A percentile compares a stretch with the other conserved stretches of the same genome.
phyloP scores from a whole-genome alignment of 768 basidiomycete genomes.

The Pholiota molesta region DNA sequence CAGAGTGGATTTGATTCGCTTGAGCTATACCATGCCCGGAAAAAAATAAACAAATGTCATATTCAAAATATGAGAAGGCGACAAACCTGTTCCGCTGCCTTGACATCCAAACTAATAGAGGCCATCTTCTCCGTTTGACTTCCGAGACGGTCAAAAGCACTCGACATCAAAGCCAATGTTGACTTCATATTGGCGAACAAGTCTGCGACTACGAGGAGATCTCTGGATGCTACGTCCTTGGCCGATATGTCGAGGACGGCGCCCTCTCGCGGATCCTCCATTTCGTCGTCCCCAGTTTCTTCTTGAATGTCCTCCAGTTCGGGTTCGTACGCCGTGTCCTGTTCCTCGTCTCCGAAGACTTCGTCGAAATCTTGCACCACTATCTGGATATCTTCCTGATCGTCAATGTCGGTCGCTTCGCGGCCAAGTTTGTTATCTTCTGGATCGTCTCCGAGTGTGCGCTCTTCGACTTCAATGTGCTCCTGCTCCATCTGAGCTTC shows the following conservation, averaged over 20 bases:
- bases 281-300: slow-evolving; percentile 1
- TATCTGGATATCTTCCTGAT: not conserved
- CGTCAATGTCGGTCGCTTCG: not conserved
- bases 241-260: slow-evolving; percentile 17
- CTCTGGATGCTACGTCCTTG: slow-evolving; percentile 32
- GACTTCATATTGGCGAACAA: slow-evolving; percentile 48
- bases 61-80: not conserved
- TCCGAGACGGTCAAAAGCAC: slow-evolving; percentile 47
- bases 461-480: not conserved
- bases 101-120: slow-evolving; percentile 45
- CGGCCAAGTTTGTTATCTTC: not conserved
- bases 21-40: slow-evolving; percentile 38
- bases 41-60: not conserved
- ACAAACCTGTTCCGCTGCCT: slow-evolving; percentile 46
- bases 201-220: slow-evolving; percentile 46
- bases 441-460: not conserved
- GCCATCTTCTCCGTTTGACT: slow-evolving; percentile 49
- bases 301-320: not conserved
- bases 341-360: not conserved
- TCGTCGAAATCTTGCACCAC: not conserved
- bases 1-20: slow-evolving; percentile 38
- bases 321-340: not conserved
- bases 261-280: not conserved
- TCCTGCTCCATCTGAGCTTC: not conserved
- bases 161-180: slow-evolving; percentile 40